These are phyloP conservation scores for Gilbertella persicaria DNA, from an alignment of 371 early-diverging fungal genomes.

Conservation along the genomic window DNA sequence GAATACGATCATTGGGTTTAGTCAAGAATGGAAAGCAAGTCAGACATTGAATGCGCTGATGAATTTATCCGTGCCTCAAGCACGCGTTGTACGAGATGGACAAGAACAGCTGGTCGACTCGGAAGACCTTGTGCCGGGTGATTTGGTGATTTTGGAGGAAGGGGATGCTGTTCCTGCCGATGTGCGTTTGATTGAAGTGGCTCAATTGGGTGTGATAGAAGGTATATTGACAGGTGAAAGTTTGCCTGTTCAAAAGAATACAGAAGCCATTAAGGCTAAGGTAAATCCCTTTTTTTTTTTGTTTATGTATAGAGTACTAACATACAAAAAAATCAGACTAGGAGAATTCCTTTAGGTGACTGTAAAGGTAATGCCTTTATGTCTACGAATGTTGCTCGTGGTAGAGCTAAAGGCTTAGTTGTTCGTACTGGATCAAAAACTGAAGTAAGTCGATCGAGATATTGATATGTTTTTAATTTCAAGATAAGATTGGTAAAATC, in stretches of 20 bases:
- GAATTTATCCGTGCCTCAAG: slow-evolving; percentile 83
- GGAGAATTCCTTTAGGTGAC: slow-evolving; percentile 71
- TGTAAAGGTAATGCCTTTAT: slow-evolving; percentile 77
- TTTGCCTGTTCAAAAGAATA: slow-evolving; percentile 70
- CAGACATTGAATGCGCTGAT: slow-evolving; percentile 89
- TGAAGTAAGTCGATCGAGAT: slow-evolving; percentile 41
- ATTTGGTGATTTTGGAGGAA: slow-evolving; percentile 84
- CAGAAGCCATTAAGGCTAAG: slow-evolving; percentile 45
- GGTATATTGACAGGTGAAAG: slow-evolving; percentile 88
- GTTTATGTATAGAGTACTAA: neutral
- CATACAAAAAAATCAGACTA: slow-evolving; percentile 28
- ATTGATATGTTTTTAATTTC: neutral
- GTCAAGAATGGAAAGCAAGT: slow-evolving; percentile 91
- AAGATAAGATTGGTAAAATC: slow-evolving; percentile 80
- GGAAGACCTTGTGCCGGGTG: slow-evolving; percentile 84
- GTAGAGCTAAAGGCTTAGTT: slow-evolving; percentile 74
- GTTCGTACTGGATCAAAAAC: slow-evolving; percentile 79
- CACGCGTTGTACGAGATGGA: slow-evolving; percentile 83
- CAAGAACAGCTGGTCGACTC: slow-evolving; percentile 70
- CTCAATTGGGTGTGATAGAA: slow-evolving; percentile 86
- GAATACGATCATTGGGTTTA: slow-evolving; percentile 87
- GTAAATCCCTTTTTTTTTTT: slow-evolving; percentile 51
- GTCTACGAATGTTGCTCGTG: slow-evolving; percentile 69
- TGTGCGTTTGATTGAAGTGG: slow-evolving; percentile 77
- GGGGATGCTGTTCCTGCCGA: slow-evolving; percentile 94